Evolutionary conservation across 345 rosid genomes (phyloP).

Genomic region (Moricandia arvensis): DNA sequence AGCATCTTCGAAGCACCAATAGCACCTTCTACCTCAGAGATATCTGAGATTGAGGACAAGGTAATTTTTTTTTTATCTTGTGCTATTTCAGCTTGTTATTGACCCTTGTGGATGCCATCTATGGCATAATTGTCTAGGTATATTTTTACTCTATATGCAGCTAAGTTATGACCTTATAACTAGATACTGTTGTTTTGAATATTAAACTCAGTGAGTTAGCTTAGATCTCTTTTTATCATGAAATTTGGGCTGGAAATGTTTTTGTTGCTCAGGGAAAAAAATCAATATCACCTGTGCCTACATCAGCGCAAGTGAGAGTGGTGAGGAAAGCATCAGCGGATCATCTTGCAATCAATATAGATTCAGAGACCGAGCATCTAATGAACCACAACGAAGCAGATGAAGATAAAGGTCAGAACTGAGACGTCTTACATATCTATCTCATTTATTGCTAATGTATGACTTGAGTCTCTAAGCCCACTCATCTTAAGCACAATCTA

Average conservation of each 20-base stretch:
- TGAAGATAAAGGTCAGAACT: slow-evolving; percentile 70
- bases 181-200: not conserved
- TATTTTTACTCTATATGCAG: not conserved
- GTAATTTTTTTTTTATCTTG: slow-evolving; percentile 36
- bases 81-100: not conserved
- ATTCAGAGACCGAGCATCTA: slow-evolving; percentile 60
- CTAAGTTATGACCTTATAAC: slow-evolving; percentile 3
- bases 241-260: slow-evolving; percentile 4
- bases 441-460: slow-evolving; percentile 2
- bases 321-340: slow-evolving; percentile 83
- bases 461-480: not conserved
- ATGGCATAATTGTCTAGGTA: not conserved
- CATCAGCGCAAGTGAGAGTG: slow-evolving; percentile 77
- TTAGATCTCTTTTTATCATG: not conserved
- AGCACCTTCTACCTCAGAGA: slow-evolving; percentile 65
- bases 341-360: slow-evolving; percentile 81
- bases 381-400: slow-evolving; percentile 58
- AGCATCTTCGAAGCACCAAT: slow-evolving; percentile 67
- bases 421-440: slow-evolving; percentile 29
- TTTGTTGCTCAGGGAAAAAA: slow-evolving; percentile 51
- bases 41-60: slow-evolving; percentile 81
- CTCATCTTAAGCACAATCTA: slow-evolving; percentile 1
- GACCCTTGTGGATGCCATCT: not conserved
- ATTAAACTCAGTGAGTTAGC: not conserved
- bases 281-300: slow-evolving; percentile 51